Evolutionary conservation across 768 basidiomycete genomes (phyloP).

Genomic region (Boletellus sp.): DNA sequence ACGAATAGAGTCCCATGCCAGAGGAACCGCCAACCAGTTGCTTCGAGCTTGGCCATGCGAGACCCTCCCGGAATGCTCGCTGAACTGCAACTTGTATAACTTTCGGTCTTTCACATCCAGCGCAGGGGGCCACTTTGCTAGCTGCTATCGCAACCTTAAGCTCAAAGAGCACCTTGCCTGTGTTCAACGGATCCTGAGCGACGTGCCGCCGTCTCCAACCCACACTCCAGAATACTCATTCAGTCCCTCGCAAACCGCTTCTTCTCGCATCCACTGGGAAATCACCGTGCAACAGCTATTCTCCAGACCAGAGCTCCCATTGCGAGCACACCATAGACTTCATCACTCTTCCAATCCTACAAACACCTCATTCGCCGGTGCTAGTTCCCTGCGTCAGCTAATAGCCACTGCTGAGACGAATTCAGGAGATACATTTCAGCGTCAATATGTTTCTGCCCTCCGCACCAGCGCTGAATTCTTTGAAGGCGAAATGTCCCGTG

Average conservation of each 20-base stretch:
- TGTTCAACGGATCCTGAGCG: background rate
- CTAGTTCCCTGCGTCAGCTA: background rate
- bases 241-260: background rate
- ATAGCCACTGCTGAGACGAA: background rate
- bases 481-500: background rate
- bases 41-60: constrained; percentile 17
- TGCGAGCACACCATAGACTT: background rate
- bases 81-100: constrained; percentile 1
- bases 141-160: constrained; percentile 11
- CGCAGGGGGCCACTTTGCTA: constrained; percentile 1
- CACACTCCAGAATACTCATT: background rate
- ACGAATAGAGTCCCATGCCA: background rate
- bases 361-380: background rate
- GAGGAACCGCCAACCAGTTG: constrained; percentile 2
- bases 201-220: background rate
- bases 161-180: constrained; percentile 2
- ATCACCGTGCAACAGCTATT: background rate
- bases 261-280: background rate
- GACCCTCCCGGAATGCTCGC: constrained; percentile 4
- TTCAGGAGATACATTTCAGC: background rate
- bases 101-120: background rate
- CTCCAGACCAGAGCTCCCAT: background rate
- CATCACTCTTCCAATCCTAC: background rate
- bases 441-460: background rate
- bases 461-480: background rate